phyloP scores from a whole-genome alignment of 2,329 filamentous ascomycete species.

The Fusarium nelsonii region DNA sequence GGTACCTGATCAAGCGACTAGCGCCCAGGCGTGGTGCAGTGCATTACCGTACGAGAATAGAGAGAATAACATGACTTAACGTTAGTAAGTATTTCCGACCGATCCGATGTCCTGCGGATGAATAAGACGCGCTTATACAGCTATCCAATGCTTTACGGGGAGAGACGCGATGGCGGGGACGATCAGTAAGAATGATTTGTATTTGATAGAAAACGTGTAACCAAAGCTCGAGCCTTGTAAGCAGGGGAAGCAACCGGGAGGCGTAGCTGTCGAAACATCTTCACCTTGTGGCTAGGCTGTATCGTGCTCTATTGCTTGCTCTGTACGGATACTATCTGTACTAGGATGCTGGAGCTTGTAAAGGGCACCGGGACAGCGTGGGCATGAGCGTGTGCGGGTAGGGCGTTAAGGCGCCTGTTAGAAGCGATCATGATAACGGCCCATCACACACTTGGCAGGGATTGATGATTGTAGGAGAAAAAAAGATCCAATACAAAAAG shows the following conservation, averaged over 20 bases:
- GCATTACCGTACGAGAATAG: not conserved
- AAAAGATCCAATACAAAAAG: constrained; percentile 16
- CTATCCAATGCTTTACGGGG: constrained; percentile 10
- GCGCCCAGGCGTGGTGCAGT: constrained; percentile 36
- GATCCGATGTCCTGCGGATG: constrained; percentile 26
- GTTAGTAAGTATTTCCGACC: constrained; percentile 15
- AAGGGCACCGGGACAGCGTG: constrained; percentile 9
- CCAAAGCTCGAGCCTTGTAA: constrained; percentile 7
- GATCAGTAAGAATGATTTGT: constrained; percentile 18
- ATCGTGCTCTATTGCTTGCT: not conserved
- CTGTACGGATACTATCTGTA: not conserved
- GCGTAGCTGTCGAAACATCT: constrained; percentile 5
- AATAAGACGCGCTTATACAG: constrained; percentile 21
- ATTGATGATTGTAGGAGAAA: constrained; percentile 3
- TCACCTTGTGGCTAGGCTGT: constrained; percentile 1
- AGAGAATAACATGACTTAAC: not conserved
- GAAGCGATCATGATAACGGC: constrained; percentile 37
- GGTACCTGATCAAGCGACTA: constrained; percentile 44
- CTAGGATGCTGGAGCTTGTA: constrained; percentile 6
- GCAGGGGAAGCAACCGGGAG: constrained; percentile 10
- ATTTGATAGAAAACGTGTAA: constrained; percentile 15
- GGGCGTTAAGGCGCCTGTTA: constrained; percentile 48
- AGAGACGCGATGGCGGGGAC: constrained; percentile 16
- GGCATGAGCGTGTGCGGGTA: constrained; percentile 36
- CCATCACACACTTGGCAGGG: constrained; percentile 17